phyloP scores from a whole-genome alignment of 805 yeast species.

The Hanseniaspora meyeri region DNA sequence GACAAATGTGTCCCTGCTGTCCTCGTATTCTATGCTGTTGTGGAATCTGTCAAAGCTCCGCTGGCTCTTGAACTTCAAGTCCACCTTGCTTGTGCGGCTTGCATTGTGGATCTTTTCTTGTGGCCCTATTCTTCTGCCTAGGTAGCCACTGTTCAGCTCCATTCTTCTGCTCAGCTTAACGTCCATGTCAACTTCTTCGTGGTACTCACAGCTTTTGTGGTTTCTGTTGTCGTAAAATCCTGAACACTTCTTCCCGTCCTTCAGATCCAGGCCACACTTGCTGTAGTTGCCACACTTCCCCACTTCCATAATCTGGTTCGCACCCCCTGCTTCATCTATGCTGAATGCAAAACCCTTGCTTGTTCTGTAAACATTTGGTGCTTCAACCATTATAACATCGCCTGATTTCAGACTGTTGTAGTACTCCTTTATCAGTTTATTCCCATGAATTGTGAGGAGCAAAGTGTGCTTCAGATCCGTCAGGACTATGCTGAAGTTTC shows the following conservation, averaged over 20 bases:
- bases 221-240: background rate
- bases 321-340: constrained; percentile 3
- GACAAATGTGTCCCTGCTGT: background rate
- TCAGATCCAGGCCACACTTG: background rate
- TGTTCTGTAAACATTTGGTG: background rate
- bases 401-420: constrained; percentile 4
- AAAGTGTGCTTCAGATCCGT: constrained; percentile 1
- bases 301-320: constrained; percentile 7
- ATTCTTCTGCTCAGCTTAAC: constrained; percentile 7
- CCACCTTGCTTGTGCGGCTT: background rate
- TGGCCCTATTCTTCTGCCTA: constrained; percentile 7
- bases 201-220: constrained; percentile 11
- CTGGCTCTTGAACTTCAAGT: constrained; percentile 4
- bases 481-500: background rate
- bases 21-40: background rate
- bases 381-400: constrained; percentile 7
- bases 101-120: background rate
- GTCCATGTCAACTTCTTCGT: constrained; percentile 5
- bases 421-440: constrained; percentile 1
- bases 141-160: constrained; percentile 12
- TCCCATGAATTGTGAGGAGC: constrained; percentile 3
- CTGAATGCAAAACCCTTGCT: constrained; percentile 2
- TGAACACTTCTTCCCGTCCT: background rate
- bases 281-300: constrained; percentile 1
- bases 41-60: background rate